Percentiles rank a stretch among this genome's conserved stretches.
Conservation (phyloP, 1,284 basidiomycete genomes). For the Fomitiporia mediterranea region DNA sequence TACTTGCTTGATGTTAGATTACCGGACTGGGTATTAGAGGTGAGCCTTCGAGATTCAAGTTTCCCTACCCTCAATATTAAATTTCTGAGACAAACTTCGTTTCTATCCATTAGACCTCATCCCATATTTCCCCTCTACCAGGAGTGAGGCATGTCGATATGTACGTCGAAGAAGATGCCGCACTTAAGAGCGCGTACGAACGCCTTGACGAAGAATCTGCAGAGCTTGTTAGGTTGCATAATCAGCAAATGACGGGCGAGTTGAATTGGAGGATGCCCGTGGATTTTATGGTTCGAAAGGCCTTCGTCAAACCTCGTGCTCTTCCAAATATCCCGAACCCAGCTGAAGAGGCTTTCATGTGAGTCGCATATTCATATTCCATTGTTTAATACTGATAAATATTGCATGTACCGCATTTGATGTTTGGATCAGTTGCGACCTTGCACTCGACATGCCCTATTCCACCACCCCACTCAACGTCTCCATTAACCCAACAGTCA, state of each 20-base stretch:
- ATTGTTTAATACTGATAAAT: not conserved
- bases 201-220: slow-evolving; percentile 2
- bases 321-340: not conserved
- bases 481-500: not conserved
- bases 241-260: not conserved
- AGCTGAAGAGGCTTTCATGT: slow-evolving; percentile 3
- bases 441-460: slow-evolving; percentile 1
- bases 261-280: slow-evolving; percentile 5
- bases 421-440: not conserved
- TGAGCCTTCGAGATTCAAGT: not conserved
- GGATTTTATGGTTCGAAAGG: slow-evolving; percentile 1
- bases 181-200: not conserved
- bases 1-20: slow-evolving; percentile 6
- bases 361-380: not conserved
- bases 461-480: not conserved
- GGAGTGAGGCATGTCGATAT: not conserved
- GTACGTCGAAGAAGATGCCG: slow-evolving; percentile 1
- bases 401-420: not conserved
- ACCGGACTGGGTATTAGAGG: slow-evolving; percentile 8
- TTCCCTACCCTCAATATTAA: not conserved
- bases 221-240: not conserved
- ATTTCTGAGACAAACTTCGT: not conserved
- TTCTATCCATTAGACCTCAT: not conserved
- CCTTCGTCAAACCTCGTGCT: not conserved
- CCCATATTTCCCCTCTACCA: not conserved